Base-by-base conservation (phyloP, 345 rosid genomes). In the Trapa bicornis region DNA sequence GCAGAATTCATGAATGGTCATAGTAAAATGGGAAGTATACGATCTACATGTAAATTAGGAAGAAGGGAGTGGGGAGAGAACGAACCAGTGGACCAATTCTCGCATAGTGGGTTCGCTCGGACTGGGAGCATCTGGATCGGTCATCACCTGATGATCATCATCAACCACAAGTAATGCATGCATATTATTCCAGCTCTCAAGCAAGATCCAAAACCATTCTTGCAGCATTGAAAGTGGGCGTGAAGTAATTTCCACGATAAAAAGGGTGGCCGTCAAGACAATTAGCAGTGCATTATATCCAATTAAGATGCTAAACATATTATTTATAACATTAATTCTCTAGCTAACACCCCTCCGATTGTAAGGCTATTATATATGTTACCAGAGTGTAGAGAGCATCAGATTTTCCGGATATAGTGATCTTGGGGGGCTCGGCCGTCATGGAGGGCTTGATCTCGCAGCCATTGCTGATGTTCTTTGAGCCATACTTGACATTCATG, bases 61-160 rank as follows among this genome's bases (percentile, higher is more conserved):
- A 22, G 29, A 22, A 22, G 29, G 29, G 29, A 22, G 29, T 22
- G 29, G 29, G 29, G 37, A 14, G 43, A 22, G 41, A 37, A 70
- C 76, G 3, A n/a, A 91, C 97, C 98, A 92, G 60, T 92, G 98
- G 68, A 86, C 77, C 96, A 92, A 87, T 71, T 92, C 98, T 67
- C 98, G 76, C 89, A 84, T 75, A 78, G 72, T 77, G 2, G 98
- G 98, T 72, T 89, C 96, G 67, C 98, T 87, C 10, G 97, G 97
- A 61, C 96, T 89, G 4, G 97, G 97, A 35, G 97, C 97, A 70
- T 91, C 97, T 56, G 97, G 96, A 72, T 91, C 96, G 35, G 82
- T 86, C 97, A 91, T 91, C 75, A 89, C 85, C 97, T 89, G 71
- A 35, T 41, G 6, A 64, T 38, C 48, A 45, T 11, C 11, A 65